Conservation (phyloP, 768 basidiomycete species). For the Lepiota subincarnata region DNA sequence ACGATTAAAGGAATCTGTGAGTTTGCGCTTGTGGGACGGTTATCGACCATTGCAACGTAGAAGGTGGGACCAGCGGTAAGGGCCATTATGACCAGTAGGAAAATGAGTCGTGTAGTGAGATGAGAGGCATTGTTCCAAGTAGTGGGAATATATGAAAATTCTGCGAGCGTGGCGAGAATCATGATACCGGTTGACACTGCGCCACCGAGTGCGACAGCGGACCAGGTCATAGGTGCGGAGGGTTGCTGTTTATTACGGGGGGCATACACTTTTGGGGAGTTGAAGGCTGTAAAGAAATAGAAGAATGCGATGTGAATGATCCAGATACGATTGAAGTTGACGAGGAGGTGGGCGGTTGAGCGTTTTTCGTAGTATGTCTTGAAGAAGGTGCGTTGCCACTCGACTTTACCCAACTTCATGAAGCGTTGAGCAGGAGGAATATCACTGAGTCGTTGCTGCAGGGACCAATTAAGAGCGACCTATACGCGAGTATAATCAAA, state of each 20-base stretch:
- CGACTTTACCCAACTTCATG: slow-evolving; percentile 85
- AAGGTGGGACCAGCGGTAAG: slow-evolving; percentile 92
- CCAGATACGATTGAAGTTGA: slow-evolving; percentile 99
- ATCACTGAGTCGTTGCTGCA: slow-evolving; percentile 86
- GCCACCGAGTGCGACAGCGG: slow-evolving; percentile 92
- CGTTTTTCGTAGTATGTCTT: slow-evolving; percentile 99
- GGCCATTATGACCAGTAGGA: slow-evolving; percentile 88
- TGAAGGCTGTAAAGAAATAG: slow-evolving; percentile 98
- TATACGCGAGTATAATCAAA: slow-evolving; percentile 2
- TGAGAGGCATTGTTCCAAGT: slow-evolving; percentile 99
- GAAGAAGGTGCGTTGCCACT: slow-evolving; percentile 96
- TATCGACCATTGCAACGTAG: slow-evolving; percentile 86
- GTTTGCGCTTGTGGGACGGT: slow-evolving; percentile 49
- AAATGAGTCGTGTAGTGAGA: slow-evolving; percentile 87
- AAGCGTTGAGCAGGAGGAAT: slow-evolving; percentile 89
- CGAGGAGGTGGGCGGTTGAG: slow-evolving; percentile 86
- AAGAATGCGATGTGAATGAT: slow-evolving; percentile 90
- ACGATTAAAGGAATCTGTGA: slow-evolving; percentile 74
- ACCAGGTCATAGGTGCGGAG: slow-evolving; percentile 90
- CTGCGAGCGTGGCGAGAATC: slow-evolving; percentile 89
- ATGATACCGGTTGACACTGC: slow-evolving; percentile 92
- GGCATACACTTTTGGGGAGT: slow-evolving; percentile 89
- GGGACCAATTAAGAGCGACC: slow-evolving; percentile 4
- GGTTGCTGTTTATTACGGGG: slow-evolving; percentile 61
- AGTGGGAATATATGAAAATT: slow-evolving; percentile 96